These are phyloP conservation scores for Plectosphaerella cucumerina DNA, from an alignment of 2,329 filamentous ascomycete genomes.

Conservation along the genomic window DNA sequence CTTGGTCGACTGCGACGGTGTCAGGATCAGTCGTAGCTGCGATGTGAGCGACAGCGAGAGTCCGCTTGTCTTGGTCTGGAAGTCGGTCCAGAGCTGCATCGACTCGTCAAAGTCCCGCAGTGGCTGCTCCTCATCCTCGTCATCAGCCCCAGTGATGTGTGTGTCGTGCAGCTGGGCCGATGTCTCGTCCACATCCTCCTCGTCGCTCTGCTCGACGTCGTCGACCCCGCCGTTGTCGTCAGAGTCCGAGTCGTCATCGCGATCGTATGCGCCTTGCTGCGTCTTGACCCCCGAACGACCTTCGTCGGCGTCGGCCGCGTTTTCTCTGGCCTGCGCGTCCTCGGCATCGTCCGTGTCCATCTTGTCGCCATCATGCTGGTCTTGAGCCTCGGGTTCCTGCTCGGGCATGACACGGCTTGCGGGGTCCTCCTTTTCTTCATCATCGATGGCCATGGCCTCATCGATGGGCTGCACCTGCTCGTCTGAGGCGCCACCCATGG, in stretches of 20 bases:
- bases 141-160: slow-evolving; percentile 50
- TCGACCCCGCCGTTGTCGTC: slow-evolving; percentile 39
- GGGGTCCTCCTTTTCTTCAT: slow-evolving; percentile 58
- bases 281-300: slow-evolving; percentile 57
- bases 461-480: slow-evolving; percentile 85
- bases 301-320: slow-evolving; percentile 39
- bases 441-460: slow-evolving; percentile 83
- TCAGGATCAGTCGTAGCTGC: slow-evolving; percentile 91
- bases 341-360: slow-evolving; percentile 33
- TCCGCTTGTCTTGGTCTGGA: slow-evolving; percentile 78
- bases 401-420: slow-evolving; percentile 49
- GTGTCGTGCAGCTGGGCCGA: slow-evolving; percentile 67
- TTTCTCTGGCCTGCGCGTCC: slow-evolving; percentile 18
- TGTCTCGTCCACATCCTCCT: slow-evolving; percentile 41
- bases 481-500: slow-evolving; percentile 80
- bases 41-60: slow-evolving; percentile 88
- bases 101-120: slow-evolving; percentile 51
- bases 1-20: slow-evolving; percentile 91
- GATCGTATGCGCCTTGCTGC: slow-evolving; percentile 53
- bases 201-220: slow-evolving; percentile 38
- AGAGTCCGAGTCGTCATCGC: slow-evolving; percentile 36
- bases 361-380: slow-evolving; percentile 42
- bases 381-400: slow-evolving; percentile 39
- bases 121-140: slow-evolving; percentile 25
- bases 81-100: slow-evolving; percentile 75